Percentiles rank a stretch among this genome's conserved stretches.
Conservation (phyloP, 352 stramenopile species). For the Globisporangium takayamanum region DNA sequence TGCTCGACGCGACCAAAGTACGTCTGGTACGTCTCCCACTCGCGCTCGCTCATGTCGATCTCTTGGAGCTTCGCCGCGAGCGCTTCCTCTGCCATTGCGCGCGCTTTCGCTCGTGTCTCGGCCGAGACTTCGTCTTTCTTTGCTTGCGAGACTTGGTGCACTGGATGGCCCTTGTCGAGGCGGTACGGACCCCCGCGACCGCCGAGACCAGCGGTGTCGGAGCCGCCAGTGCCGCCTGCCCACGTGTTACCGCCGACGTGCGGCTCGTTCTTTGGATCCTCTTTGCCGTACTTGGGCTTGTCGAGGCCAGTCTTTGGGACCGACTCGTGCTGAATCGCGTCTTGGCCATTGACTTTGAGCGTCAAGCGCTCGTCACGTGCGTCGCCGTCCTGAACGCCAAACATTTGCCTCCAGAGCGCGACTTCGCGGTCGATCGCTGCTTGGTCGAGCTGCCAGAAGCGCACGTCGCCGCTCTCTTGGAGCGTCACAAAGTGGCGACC, state of each 20-base stretch:
- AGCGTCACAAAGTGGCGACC: constrained; percentile 44
- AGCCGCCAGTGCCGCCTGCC: constrained; percentile 90
- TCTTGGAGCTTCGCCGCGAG: constrained; percentile 60
- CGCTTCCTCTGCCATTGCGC: constrained; percentile 67
- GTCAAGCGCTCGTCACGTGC: constrained; percentile 13
- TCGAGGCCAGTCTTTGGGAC: constrained; percentile 61
- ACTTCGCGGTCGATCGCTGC: constrained; percentile 37
- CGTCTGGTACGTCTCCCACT: constrained; percentile 72
- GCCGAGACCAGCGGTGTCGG: constrained; percentile 90
- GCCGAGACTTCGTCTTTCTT: constrained; percentile 92
- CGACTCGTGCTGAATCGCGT: constrained; percentile 29
- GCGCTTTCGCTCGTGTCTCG: constrained; percentile 57
- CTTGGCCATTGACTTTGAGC: constrained; percentile 42
- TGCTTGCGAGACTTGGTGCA: constrained; percentile 92
- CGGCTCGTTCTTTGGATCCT: constrained; percentile 90
- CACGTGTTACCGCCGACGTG: constrained; percentile 95
- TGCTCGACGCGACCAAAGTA: constrained; percentile 70
- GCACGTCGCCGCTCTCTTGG: constrained; percentile 45
- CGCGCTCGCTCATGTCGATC: constrained; percentile 83
- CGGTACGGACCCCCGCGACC: constrained; percentile 93
- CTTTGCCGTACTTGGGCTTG: constrained; percentile 91
- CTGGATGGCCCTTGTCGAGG: constrained; percentile 90
- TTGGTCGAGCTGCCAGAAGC: constrained; percentile 60
- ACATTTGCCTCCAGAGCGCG: constrained; percentile 64
- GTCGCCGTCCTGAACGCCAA: constrained; percentile 22